Percentiles rank a stretch among this genome's conserved stretches.
Evolutionary conservation across 257 asterid genomes (phyloP).

Genomic region (Parsonsia alboflavescens): DNA sequence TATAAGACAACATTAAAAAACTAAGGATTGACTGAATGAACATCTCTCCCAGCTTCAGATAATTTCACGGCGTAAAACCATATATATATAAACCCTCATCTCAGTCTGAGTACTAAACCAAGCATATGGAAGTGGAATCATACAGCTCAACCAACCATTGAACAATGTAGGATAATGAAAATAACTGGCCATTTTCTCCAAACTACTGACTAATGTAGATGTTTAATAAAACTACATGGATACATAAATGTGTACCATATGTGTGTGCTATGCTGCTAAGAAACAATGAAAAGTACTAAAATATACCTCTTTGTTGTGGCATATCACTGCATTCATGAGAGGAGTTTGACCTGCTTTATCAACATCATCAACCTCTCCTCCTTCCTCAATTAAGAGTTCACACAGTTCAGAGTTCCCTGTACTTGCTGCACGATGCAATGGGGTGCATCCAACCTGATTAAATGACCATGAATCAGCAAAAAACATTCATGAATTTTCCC

Average conservation of each 20-base stretch:
- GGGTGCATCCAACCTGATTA: constrained; percentile 82
- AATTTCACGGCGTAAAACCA: background rate
- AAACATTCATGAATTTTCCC: constrained; percentile 10
- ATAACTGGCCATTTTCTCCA: too few relatives aligned
- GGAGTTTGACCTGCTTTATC: constrained; percentile 92
- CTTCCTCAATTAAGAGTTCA: constrained; percentile 88
- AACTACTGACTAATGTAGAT: background rate
- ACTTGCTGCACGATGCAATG: constrained; percentile 99
- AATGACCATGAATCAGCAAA: constrained; percentile 11
- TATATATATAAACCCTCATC: background rate
- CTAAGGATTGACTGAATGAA: background rate
- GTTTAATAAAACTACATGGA: background rate
- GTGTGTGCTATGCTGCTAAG: background rate
- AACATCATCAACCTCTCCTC: constrained; percentile 81
- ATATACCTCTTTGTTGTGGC: constrained; percentile 61
- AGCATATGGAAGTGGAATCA: background rate
- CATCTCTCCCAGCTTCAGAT: background rate
- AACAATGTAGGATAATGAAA: background rate
- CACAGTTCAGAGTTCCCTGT: constrained; percentile 62
- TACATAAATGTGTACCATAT: background rate
- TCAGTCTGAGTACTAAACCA: background rate
- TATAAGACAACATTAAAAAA: background rate
- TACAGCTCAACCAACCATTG: constrained; percentile 1
- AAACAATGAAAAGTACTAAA: background rate
- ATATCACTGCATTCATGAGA: constrained; percentile 83